Evolutionary conservation across 495 filamentous ascomycete species (phyloP).

Genomic region (Parachaetomium inaequale): DNA sequence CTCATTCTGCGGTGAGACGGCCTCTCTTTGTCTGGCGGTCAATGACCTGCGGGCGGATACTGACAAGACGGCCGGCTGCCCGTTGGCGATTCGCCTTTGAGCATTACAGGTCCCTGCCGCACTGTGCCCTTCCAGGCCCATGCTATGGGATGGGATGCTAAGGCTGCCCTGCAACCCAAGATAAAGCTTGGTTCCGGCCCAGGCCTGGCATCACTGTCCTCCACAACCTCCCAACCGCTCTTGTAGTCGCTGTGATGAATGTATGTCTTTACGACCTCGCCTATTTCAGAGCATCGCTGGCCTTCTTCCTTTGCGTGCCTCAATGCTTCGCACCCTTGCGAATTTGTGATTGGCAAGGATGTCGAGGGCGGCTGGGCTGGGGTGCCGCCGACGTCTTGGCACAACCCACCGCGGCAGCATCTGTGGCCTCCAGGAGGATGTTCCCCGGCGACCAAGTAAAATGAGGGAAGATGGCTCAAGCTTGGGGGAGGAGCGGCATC

Average conservation of each 20-base stretch:
- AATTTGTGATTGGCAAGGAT: slow-evolving; percentile 1
- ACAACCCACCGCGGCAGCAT: not conserved
- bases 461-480: not conserved
- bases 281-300: not conserved
- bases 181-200: not conserved
- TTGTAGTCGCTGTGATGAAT: not conserved
- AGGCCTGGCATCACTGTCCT: not conserved
- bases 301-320: not conserved
- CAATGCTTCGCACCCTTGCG: not conserved
- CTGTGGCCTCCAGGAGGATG: not conserved
- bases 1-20: not conserved
- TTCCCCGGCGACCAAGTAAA: not conserved
- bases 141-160: not conserved
- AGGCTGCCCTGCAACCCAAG: not conserved
- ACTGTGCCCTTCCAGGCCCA: not conserved
- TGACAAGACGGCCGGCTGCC: not conserved
- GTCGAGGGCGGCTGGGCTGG: not conserved
- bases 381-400: slow-evolving; percentile 2
- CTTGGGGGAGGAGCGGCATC: not conserved
- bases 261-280: not conserved
- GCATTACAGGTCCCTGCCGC: not conserved
- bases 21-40: slow-evolving; percentile 10
- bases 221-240: not conserved
- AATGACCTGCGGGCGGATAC: not conserved
- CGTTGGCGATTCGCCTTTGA: not conserved